Evolutionary conservation across 768 basidiomycete genomes (phyloP), one percentile per base, ranked within the genome.

Genomic region (Lanmaoa rubissima): DNA sequence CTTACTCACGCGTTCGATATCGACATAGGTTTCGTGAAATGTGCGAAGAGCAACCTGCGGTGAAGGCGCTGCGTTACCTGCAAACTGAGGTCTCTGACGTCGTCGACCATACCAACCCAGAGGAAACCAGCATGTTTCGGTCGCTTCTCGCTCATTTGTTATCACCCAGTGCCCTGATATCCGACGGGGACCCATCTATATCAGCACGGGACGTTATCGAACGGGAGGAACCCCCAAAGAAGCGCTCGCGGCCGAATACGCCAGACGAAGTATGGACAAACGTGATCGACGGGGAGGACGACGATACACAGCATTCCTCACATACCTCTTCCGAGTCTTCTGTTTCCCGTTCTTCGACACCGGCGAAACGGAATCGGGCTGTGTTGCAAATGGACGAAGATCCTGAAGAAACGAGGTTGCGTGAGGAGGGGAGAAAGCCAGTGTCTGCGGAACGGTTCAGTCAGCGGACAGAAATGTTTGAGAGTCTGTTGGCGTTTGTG

Each of bases 11-110:
- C 17, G 11, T 39, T 32, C n/a, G 5, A 31, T 32, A 36, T 17
- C 34, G 48, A 34, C 11, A 31, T 61, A 92, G 90, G 62, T 92
- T 92, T 73, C 82, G 86, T n/a, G 90, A 93, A 65, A 85, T 91
- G 79, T 89, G 88, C 64, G 83, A 84, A 68, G 82, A 83, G 44
- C 76, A 71, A 16, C 70, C 84, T 2, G 57, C 71, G 1, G 78
- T 88, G 24, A 81, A 84, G 63, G 87, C 91, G 1, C 77, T 93
- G 40, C 78, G 75, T 14, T 92, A 90, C 72, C 73, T 93, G 35
- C 86, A 87, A 68, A 82, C 76, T 0, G 79, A 86, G 48, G 87
- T 93, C 10, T 84, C 84, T 0, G 77, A 78, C 2, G 84, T 89
- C 4, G 90, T 92, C 17, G 82, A 92, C 66, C 88, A 90, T 61